A percentile compares a stretch with the other conserved stretches of the same genome.
Conservation (phyloP, 306 rosid genomes). For the Myrica gale region DNA sequence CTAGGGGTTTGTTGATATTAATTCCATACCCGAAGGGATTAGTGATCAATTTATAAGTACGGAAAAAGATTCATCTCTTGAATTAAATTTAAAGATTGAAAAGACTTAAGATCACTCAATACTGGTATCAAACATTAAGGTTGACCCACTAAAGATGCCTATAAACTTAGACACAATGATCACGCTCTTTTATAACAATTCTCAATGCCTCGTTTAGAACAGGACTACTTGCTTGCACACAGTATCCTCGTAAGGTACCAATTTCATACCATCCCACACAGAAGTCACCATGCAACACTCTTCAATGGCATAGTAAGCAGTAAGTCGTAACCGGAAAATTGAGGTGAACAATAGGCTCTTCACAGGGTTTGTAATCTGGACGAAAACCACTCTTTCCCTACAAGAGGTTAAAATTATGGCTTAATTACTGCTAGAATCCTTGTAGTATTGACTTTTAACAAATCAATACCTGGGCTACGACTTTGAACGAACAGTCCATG, state of each 20-base stretch:
- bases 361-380: constrained; percentile 67
- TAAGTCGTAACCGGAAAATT: constrained; percentile 43
- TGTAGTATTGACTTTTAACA: too few species aligned
- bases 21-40: background rate
- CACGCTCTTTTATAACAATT: constrained; percentile 50
- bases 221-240: constrained; percentile 61
- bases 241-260: constrained; percentile 67
- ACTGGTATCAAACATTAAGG: too few species aligned
- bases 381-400: constrained; percentile 49
- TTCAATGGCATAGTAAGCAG: constrained; percentile 50
- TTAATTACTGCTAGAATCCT: too few species aligned
- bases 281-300: constrained; percentile 69
- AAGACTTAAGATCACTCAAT: too few species aligned
- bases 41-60: too few species aligned
- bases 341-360: constrained; percentile 46
- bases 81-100: too few species aligned
- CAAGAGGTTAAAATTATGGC: constrained; percentile 50
- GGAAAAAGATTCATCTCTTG: too few species aligned
- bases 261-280: constrained; percentile 78
- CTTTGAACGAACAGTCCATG: too few species aligned
- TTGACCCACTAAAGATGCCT: constrained; percentile 76
- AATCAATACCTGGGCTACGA: too few species aligned
- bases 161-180: constrained; percentile 74
- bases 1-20: constrained; percentile 60
- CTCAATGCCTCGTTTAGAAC: too few species aligned